Evolutionary conservation across 2,329 filamentous ascomycete species (phyloP).

Genomic region (Fusarium staphyleae): DNA sequence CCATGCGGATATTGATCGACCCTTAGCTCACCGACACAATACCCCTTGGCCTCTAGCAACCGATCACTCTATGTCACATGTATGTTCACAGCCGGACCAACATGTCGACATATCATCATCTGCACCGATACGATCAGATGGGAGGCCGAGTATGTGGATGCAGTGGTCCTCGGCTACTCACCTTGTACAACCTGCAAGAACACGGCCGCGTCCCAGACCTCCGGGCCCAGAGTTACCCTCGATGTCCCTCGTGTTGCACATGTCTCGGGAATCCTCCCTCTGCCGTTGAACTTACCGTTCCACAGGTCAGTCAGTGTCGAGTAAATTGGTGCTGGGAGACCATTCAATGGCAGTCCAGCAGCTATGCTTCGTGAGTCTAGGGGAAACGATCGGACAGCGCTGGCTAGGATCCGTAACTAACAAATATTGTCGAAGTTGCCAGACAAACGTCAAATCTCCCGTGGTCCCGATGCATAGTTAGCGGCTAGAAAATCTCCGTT

Average conservation of each 20-base stretch:
- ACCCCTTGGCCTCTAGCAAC: slow-evolving; percentile 9
- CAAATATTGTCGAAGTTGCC: not conserved
- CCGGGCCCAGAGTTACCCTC: slow-evolving; percentile 28
- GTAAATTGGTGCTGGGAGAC: slow-evolving; percentile 3
- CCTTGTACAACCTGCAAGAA: slow-evolving; percentile 33
- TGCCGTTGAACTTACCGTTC: slow-evolving; percentile 26
- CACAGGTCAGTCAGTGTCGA: slow-evolving; percentile 9
- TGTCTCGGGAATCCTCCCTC: slow-evolving; percentile 29
- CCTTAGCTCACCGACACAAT: slow-evolving; percentile 4
- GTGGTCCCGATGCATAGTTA: slow-evolving; percentile 1
- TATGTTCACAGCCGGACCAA: not conserved
- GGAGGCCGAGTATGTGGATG: slow-evolving; percentile 18
- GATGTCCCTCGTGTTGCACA: slow-evolving; percentile 26
- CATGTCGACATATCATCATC: slow-evolving; percentile 12
- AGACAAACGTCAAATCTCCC: slow-evolving; percentile 8
- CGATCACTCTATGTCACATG: slow-evolving; percentile 15
- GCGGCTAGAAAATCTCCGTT: slow-evolving; percentile 29
- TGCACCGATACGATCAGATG: slow-evolving; percentile 14
- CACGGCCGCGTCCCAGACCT: slow-evolving; percentile 37
- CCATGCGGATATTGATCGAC: slow-evolving; percentile 14
- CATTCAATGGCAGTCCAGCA: not conserved
- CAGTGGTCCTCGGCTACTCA: slow-evolving; percentile 20
- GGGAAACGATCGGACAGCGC: not conserved
- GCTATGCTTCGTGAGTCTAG: not conserved
- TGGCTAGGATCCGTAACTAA: not conserved